Evolutionary conservation across 73 alveolate genomes (phyloP).

Genomic region (Paramecium octaurelia): DNA sequence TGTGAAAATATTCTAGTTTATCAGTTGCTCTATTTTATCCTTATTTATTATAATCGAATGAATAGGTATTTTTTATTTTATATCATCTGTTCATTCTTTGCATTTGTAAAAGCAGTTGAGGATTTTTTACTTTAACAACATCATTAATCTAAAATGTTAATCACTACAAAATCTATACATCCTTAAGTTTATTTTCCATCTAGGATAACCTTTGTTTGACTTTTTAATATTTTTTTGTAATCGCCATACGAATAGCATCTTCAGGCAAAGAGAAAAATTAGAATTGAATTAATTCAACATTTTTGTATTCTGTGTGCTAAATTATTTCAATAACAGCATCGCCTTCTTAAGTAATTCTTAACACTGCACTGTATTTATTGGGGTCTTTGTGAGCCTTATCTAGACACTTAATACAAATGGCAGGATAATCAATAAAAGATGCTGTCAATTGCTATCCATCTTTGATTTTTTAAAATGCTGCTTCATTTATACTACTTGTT

Average conservation of each 20-base stretch:
- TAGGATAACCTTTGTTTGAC: not conserved
- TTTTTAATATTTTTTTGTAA: slow-evolving; percentile 35
- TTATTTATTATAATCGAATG: not conserved
- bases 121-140: slow-evolving; percentile 59
- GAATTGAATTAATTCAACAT: slow-evolving; percentile 51
- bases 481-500: slow-evolving; percentile 31
- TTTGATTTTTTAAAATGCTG: not conserved
- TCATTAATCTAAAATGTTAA: slow-evolving; percentile 29
- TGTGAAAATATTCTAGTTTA: too few relatives aligned
- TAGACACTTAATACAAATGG: slow-evolving; percentile 56
- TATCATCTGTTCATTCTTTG: slow-evolving; percentile 46
- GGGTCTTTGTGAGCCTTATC: slow-evolving; percentile 55
- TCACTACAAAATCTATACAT: not conserved
- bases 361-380: not conserved
- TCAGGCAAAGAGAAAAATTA: slow-evolving; percentile 42
- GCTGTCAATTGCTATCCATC: slow-evolving; percentile 28
- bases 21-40: too few relatives aligned
- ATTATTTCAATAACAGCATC: slow-evolving; percentile 38
- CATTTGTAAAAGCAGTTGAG: slow-evolving; percentile 36
- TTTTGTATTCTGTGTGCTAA: slow-evolving; percentile 52
- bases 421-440: slow-evolving; percentile 61
- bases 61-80: not conserved
- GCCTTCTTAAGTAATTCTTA: slow-evolving; percentile 28
- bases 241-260: slow-evolving; percentile 34
- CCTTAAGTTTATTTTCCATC: slow-evolving; percentile 42